Evolutionary conservation across 208 protist genomes (phyloP).

Genomic region (Crithidia acanthocephali): DNA sequence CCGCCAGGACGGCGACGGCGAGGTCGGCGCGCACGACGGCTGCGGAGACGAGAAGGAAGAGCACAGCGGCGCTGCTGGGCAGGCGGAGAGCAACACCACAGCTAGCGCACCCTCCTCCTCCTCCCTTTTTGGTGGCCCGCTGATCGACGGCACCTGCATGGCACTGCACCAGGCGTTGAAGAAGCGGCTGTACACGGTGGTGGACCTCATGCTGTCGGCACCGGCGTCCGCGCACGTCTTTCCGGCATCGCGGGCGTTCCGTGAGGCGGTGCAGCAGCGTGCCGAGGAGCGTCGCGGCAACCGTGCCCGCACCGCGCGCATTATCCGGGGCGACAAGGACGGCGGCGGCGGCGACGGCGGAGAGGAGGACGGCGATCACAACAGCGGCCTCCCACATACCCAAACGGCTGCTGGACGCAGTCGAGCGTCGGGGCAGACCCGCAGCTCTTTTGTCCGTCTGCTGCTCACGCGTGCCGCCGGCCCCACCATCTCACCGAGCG

Average conservation of each 20-base stretch:
- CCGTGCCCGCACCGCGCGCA: neutral
- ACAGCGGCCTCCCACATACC: neutral
- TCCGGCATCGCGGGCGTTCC: constrained; percentile 35
- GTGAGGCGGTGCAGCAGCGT: constrained; percentile 31
- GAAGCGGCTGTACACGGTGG: constrained; percentile 57
- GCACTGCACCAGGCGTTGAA: constrained; percentile 58
- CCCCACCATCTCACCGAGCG: constrained; percentile 34
- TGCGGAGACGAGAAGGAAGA: neutral
- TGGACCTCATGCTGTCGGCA: constrained; percentile 65
- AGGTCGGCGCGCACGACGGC: neutral
- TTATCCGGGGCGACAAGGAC: neutral
- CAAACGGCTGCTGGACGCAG: neutral
- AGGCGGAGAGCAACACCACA: no score
- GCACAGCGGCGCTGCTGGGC: neutral
- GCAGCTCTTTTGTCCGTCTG: constrained; percentile 65
- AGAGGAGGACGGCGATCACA: neutral
- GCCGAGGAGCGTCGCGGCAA: constrained; percentile 2
- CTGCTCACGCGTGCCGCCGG: constrained; percentile 55
- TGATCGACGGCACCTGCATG: constrained; percentile 74
- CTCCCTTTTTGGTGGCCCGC: constrained; percentile 44
- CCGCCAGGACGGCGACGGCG: neutral
- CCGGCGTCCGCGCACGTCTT: constrained; percentile 26
- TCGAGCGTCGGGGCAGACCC: constrained; percentile 19
- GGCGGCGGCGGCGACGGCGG: neutral
- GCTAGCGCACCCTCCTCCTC: neutral